phyloP scores from a whole-genome alignment of 2,329 filamentous ascomycete species.

The Chaetothyriales sp. region DNA sequence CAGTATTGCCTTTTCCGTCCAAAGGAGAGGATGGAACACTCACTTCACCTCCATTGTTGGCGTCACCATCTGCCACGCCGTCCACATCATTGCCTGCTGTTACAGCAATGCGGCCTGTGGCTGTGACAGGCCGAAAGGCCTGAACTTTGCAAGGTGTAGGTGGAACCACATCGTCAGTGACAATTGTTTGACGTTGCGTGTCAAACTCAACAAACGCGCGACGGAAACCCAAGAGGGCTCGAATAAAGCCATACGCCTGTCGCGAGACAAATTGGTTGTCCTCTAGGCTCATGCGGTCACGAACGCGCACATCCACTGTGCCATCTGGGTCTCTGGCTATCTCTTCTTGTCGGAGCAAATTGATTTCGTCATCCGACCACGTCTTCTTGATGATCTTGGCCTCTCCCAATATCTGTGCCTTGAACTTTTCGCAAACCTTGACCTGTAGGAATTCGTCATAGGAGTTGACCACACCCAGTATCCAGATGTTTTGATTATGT shows the following conservation, averaged over 20 bases:
- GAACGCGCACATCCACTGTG: background rate
- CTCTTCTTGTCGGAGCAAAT: background rate
- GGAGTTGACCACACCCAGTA: background rate
- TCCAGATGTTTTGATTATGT: background rate
- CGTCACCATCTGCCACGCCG: too few species aligned
- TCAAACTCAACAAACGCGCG: background rate
- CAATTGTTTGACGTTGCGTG: background rate
- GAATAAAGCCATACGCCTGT: background rate
- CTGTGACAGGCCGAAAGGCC: too few species aligned
- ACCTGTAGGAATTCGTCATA: background rate
- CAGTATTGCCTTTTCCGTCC: too few species aligned
- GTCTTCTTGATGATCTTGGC: background rate
- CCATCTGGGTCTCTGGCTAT: background rate
- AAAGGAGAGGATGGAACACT: too few species aligned
- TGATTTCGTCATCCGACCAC: background rate
- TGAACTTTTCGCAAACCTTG: background rate
- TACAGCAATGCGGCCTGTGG: too few species aligned
- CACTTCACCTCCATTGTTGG: too few species aligned
- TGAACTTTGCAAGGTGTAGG: background rate
- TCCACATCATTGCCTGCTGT: too few species aligned
- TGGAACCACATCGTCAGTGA: background rate
- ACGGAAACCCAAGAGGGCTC: background rate
- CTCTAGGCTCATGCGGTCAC: background rate
- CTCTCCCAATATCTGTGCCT: background rate
- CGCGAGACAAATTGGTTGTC: background rate